Base-by-base conservation (phyloP, 345 rosid species). In the Euphorbia peplus region DNA sequence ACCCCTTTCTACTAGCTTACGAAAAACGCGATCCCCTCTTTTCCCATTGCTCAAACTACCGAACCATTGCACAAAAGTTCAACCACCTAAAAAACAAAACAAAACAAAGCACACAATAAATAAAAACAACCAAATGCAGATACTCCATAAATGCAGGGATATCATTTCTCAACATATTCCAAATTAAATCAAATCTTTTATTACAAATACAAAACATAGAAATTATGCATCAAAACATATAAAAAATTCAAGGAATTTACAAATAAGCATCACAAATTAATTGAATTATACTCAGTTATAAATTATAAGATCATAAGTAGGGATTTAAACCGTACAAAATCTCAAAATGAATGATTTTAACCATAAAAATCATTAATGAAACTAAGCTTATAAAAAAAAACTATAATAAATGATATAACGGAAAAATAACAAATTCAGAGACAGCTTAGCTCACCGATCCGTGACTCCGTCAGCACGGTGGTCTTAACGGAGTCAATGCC, bases 71-170 rank as follows among this genome's bases (percentile, higher is more conserved):
- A 39, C 60, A 68, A 64, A 70, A 32, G 47, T 73, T 66, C 18
- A 70, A 64, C 12, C 69, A 68, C 63, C 55, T 68, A 69, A 64
- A 63, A 64, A 51, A 62, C 26, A 55, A 63, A 12, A 1, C 12
- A 47, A 63, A 12, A 1, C 12, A 44, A 50, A 4, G 64, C 48
- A 46, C 37, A 46, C 46, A 64, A 32, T 37, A 70, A 14, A 18
- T 42, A 7, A 24, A 18, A 60, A 25, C 14, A 26, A 29, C 41
- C 72, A 75, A 80, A 82, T 53, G 84, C 69, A 71, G 70, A 75
- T 80, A 68, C n/a, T n/a, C n/a, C n/a, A n/a, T n/a, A n/a, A n/a
- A n/a, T n/a, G n/a, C n/a, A n/a, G n/a, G n/a, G n/a, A n/a, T n/a
- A n/a, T n/a, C n/a, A n/a, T n/a, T n/a, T n/a, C n/a, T 48, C 73